Evolutionary conservation across 2,329 filamentous ascomycete genomes (phyloP).

Genomic region (Neurospora sp.): DNA sequence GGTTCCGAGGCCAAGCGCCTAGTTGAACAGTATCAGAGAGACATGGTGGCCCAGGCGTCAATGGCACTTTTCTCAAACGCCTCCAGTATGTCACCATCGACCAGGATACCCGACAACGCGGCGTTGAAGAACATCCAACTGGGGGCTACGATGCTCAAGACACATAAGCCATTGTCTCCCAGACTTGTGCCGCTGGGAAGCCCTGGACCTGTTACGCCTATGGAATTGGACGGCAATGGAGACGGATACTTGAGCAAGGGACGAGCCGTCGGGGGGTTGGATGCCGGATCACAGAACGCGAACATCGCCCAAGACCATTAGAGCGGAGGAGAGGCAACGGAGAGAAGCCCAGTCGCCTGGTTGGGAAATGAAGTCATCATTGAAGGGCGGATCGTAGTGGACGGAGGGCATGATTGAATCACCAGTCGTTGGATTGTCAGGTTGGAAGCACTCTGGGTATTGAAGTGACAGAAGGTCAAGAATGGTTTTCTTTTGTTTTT

Average conservation of each 20-base stretch:
- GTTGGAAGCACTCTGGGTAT: background rate
- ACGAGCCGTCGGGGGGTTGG: background rate
- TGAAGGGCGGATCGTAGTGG: background rate
- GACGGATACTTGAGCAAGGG: constrained; percentile 26
- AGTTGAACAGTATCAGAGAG: constrained; percentile 48
- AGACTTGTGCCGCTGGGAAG: constrained; percentile 43
- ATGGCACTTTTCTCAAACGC: constrained; percentile 23
- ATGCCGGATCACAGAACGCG: background rate
- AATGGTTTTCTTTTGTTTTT: background rate
- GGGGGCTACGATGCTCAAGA: constrained; percentile 19
- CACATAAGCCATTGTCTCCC: constrained; percentile 39
- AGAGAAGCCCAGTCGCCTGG: background rate
- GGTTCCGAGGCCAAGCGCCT: constrained; percentile 40
- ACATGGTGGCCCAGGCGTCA: constrained; percentile 49
- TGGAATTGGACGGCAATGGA: constrained; percentile 40
- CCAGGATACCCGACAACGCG: constrained; percentile 13
- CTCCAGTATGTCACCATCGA: constrained; percentile 13
- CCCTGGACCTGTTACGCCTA: constrained; percentile 51
- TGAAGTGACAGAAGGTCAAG: background rate
- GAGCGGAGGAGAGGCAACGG: background rate
- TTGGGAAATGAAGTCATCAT: background rate
- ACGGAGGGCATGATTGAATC: background rate
- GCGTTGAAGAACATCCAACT: constrained; percentile 30
- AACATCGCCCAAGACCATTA: background rate
- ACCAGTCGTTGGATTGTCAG: background rate